Base-by-base conservation (phyloP, 2,329 filamentous ascomycete species). In the Botrytis byssoidea region DNA sequence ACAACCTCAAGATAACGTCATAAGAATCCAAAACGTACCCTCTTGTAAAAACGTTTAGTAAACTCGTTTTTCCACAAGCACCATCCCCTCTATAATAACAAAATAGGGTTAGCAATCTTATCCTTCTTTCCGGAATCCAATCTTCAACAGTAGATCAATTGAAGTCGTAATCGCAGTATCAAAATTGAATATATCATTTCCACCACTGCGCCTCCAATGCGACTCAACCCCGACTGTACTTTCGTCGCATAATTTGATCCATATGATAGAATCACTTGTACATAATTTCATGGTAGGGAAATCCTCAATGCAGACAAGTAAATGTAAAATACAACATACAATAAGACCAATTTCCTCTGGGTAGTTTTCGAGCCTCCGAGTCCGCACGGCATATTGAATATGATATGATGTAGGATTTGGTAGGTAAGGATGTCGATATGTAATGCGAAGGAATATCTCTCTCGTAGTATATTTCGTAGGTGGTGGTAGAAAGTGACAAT, bases 31-130 rank as follows among this genome's bases (percentile, higher is more conserved):
- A 42, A 71, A 85, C 90, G 79, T 85, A 97, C 92, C 95, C 95
- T 92, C 95, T 91, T 78, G 96, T 99, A 85, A 99, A 99, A 83
- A 99, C 96, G 83, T 99, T 99, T 80, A 99, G 85, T 81, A 98
- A 85, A 77, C 95, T 98, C 72, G 96, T 99, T 88, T 99, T 99
- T 82, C 95, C 95, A 84, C 93, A 97, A 79, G 95, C 95, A 87
- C 95, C 95, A 83, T 98, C 95, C 80, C 95, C 95, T 82, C 94
- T 97, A 80, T 82, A 70, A 25, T 67, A 60, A 7, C 70, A 64
- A 42, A 37, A 32, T 40, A 35, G 32, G 61, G 75, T 79, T 75
- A 73, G 71, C 68, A 61, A 71, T 69, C 60, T 76, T 79, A 75
- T 66, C 20, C 59, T 48, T 48, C 35, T 2, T 55, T 8, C 46